Conservation (phyloP, 2,329 filamentous ascomycete species). For the Fusarium sp. region DNA sequence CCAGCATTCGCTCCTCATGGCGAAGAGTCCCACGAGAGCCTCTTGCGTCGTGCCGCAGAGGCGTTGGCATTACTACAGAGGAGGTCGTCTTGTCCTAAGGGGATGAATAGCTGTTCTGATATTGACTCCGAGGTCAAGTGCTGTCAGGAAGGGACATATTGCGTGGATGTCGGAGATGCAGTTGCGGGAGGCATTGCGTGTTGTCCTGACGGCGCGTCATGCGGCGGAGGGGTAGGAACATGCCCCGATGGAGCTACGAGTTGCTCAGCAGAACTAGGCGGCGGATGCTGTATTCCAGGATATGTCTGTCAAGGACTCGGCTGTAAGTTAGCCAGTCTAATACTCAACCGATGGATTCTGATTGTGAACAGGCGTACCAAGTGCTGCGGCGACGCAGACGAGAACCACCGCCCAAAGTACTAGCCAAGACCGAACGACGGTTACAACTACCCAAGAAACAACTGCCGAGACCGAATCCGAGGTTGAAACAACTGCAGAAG, state of each 20-base stretch:
- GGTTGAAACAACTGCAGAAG: slow-evolving; percentile 45
- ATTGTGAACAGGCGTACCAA: slow-evolving; percentile 51
- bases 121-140: slow-evolving; percentile 79
- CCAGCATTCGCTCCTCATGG: slow-evolving; percentile 67
- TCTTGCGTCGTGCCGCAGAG: slow-evolving; percentile 61
- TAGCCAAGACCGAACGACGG: slow-evolving; percentile 41
- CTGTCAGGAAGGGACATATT: slow-evolving; percentile 75
- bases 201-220: slow-evolving; percentile 75
- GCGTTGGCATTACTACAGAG: slow-evolving; percentile 64
- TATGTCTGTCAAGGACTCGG: slow-evolving; percentile 78
- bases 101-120: slow-evolving; percentile 72
- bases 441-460: slow-evolving; percentile 57
- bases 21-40: slow-evolving; percentile 42
- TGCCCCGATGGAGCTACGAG: slow-evolving; percentile 73
- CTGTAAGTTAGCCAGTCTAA: slow-evolving; percentile 64
- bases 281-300: slow-evolving; percentile 81
- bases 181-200: slow-evolving; percentile 79
- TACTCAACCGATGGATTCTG: background rate
- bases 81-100: slow-evolving; percentile 76
- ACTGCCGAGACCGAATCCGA: slow-evolving; percentile 52
- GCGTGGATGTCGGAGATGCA: slow-evolving; percentile 73
- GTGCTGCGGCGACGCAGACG: slow-evolving; percentile 49
- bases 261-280: slow-evolving; percentile 74
- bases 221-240: slow-evolving; percentile 71
- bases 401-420: slow-evolving; percentile 38